Percentiles rank a stretch among this genome's conserved stretches.
phyloP scores from a whole-genome alignment of 805 yeast species.

The Pichia thaimueangensis region DNA sequence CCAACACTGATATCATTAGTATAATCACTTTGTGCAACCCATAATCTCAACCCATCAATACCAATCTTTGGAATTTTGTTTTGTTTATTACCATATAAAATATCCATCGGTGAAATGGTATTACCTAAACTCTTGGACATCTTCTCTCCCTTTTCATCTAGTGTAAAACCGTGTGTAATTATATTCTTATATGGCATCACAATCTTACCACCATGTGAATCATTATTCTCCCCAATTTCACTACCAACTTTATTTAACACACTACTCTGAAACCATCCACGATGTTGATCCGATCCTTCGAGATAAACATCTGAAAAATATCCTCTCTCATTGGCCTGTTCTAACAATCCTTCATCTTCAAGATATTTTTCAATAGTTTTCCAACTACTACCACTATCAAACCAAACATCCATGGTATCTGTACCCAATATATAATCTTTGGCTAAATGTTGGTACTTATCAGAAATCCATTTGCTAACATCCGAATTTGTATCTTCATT shows the following conservation, averaged over 20 bases:
- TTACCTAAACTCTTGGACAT: constrained; percentile 95
- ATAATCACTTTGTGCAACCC: constrained; percentile 87
- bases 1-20: constrained; percentile 75
- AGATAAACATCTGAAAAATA: constrained; percentile 74
- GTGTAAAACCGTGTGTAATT: constrained; percentile 88
- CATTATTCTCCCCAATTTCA: constrained; percentile 7
- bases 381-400: constrained; percentile 96
- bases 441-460: constrained; percentile 35
- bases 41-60: constrained; percentile 81
- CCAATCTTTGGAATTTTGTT: constrained; percentile 61
- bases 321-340: constrained; percentile 31
- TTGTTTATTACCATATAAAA: constrained; percentile 54
- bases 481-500: constrained; percentile 20
- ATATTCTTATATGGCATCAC: constrained; percentile 61
- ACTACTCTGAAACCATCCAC: constrained; percentile 99
- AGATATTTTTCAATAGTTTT: constrained; percentile 43
- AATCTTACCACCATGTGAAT: constrained; percentile 14
- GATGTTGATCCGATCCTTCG: constrained; percentile 97
- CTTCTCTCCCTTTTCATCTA: constrained; percentile 79
- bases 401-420: constrained; percentile 99
- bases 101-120: constrained; percentile 59
- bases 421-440: constrained; percentile 52
- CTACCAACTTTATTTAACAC: constrained; percentile 66
- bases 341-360: constrained; percentile 27
- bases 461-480: constrained; percentile 70